These are phyloP conservation scores for Phytophthora uliginosa DNA, from an alignment of 352 stramenopile species.

Conservation along the genomic window DNA sequence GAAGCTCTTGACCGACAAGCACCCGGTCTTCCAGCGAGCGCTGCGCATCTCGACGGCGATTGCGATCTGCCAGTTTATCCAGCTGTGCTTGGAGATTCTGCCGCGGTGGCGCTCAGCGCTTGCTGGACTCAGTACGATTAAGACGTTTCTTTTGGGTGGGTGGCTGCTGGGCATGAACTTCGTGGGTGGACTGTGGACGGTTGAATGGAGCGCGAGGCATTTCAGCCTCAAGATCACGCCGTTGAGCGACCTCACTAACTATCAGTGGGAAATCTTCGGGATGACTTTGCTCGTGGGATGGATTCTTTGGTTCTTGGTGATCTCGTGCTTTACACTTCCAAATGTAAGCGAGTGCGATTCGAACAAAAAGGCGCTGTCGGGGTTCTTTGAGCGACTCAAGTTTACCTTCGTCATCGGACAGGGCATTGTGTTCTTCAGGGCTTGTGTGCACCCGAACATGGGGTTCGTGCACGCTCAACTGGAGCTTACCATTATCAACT, in stretches of 20 bases:
- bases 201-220: slow-evolving; percentile 85
- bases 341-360: slow-evolving; percentile 68
- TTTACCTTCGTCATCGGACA: slow-evolving; percentile 86
- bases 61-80: slow-evolving; percentile 87
- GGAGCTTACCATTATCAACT: slow-evolving; percentile 91
- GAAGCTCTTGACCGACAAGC: slow-evolving; percentile 84
- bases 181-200: slow-evolving; percentile 67
- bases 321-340: slow-evolving; percentile 70
- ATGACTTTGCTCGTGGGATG: slow-evolving; percentile 81
- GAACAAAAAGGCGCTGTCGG: slow-evolving; percentile 71
- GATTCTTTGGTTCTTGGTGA: slow-evolving; percentile 87
- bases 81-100: slow-evolving; percentile 87
- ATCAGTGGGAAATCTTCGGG: slow-evolving; percentile 87
- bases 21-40: slow-evolving; percentile 87
- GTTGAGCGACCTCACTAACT: slow-evolving; percentile 67
- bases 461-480: slow-evolving; percentile 90
- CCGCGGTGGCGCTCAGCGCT: slow-evolving; percentile 76
- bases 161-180: slow-evolving; percentile 75
- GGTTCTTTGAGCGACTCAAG: slow-evolving; percentile 85
- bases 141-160: slow-evolving; percentile 68
- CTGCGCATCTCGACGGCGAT: slow-evolving; percentile 85
- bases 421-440: slow-evolving; percentile 82
- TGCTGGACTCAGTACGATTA: slow-evolving; percentile 53
- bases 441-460: slow-evolving; percentile 85
- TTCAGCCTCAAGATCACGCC: slow-evolving; percentile 76